Percentiles rank a stretch among this genome's conserved stretches.
phyloP scores from a whole-genome alignment of 2,329 filamentous ascomycete genomes.

The Nannizziopsis barbatae region DNA sequence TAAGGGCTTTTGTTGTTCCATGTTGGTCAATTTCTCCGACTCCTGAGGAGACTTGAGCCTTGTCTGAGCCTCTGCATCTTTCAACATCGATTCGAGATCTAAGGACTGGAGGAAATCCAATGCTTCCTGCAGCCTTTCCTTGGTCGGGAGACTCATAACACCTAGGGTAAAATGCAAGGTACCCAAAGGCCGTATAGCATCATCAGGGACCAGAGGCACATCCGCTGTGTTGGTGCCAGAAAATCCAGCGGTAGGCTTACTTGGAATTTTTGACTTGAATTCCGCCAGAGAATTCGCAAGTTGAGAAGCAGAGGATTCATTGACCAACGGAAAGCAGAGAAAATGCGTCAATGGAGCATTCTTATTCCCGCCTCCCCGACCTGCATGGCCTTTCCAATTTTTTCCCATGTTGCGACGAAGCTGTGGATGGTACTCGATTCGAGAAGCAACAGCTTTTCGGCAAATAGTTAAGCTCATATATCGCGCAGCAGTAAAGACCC shows the following conservation, averaged over 20 bases:
- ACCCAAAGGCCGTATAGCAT: slow-evolving; percentile 63
- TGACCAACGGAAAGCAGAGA: slow-evolving; percentile 50
- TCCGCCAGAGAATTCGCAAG: slow-evolving; percentile 50
- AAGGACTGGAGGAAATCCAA: slow-evolving; percentile 35
- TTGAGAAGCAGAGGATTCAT: slow-evolving; percentile 48
- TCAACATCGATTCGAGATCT: slow-evolving; percentile 33
- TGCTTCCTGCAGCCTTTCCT: slow-evolving; percentile 40
- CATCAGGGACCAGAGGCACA: slow-evolving; percentile 44
- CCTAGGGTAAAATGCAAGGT: slow-evolving; percentile 80
- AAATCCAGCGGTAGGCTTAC: slow-evolving; percentile 9
- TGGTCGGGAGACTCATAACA: slow-evolving; percentile 60
- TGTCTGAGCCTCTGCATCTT: slow-evolving; percentile 23
- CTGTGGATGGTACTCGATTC: neutral
- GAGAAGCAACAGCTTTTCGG: neutral
- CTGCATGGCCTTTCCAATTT: neutral
- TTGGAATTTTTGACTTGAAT: slow-evolving; percentile 50
- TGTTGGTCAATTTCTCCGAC: neutral
- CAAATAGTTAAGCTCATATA: slow-evolving; percentile 1
- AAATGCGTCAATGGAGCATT: slow-evolving; percentile 35
- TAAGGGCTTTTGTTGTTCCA: neutral
- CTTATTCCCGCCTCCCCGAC: neutral
- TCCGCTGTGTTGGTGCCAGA: slow-evolving; percentile 15
- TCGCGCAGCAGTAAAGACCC: no score
- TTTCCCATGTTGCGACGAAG: slow-evolving; percentile 5
- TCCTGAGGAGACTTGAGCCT: slow-evolving; percentile 20